Conservation (phyloP, 345 rosid genomes). For the Reutealis trisperma region DNA sequence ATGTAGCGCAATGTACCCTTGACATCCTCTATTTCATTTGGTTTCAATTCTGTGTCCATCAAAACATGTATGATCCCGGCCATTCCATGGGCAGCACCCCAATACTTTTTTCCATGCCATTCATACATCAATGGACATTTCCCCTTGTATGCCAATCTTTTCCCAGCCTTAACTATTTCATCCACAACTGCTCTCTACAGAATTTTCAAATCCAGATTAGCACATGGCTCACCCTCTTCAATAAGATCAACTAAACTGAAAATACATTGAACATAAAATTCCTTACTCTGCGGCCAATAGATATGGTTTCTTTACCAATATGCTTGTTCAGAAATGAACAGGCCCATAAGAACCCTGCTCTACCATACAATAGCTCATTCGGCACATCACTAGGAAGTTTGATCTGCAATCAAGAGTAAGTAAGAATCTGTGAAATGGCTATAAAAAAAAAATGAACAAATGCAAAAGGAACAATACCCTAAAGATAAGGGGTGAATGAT, state of each 20-base stretch:
- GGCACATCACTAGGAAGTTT: constrained; percentile 51
- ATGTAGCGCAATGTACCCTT: constrained; percentile 62
- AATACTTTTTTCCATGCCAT: constrained; percentile 75
- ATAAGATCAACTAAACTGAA: background rate
- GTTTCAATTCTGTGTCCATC: constrained; percentile 67
- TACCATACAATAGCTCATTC: constrained; percentile 59
- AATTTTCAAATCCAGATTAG: constrained; percentile 19
- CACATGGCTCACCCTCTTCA: background rate
- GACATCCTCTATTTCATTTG: constrained; percentile 59
- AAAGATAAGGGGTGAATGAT: background rate
- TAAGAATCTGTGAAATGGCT: background rate
- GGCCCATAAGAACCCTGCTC: constrained; percentile 70
- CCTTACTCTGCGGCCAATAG: constrained; percentile 42
- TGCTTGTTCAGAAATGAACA: constrained; percentile 65
- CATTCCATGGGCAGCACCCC: constrained; percentile 81
- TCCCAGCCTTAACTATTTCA: constrained; percentile 56
- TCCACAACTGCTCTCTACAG: constrained; percentile 53
- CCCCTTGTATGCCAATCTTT: constrained; percentile 40
- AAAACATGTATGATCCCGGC: constrained; percentile 69
- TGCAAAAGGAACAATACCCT: background rate
- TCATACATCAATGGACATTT: constrained; percentile 69
- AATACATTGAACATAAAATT: background rate
- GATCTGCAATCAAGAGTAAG: constrained; percentile 39
- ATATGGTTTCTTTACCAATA: constrained; percentile 52
- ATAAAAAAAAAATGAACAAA: background rate